Conservation (phyloP, 768 basidiomycete species). For the Agaricus sinodeliciosus region DNA sequence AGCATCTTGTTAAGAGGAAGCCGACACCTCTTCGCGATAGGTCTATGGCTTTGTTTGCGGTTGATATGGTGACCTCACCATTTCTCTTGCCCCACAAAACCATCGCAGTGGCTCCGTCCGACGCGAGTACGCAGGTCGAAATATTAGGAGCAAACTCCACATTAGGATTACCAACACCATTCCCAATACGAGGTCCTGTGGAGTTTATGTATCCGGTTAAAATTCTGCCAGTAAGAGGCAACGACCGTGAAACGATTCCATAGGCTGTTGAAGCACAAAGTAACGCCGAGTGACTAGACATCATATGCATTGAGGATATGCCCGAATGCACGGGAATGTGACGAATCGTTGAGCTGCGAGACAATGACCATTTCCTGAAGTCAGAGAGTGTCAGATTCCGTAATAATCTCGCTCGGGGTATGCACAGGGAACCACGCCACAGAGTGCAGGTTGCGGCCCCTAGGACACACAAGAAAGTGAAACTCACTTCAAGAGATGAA, state of each 20-base stretch:
- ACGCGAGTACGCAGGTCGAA: conserved; percentile 48
- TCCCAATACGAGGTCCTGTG: conserved; percentile 46
- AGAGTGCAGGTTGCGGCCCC: not conserved
- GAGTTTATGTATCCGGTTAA: conserved; percentile 66
- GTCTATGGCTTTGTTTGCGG: conserved; percentile 55
- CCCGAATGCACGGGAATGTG: conserved; percentile 58
- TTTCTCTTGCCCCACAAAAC: conserved; percentile 69
- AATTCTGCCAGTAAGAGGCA: conserved; percentile 63
- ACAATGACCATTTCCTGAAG: conserved; percentile 63
- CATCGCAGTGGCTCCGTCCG: conserved; percentile 59
- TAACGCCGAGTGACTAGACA: conserved; percentile 50
- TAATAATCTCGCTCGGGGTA: not conserved
- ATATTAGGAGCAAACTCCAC: conserved; percentile 68
- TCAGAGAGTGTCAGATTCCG: not conserved
- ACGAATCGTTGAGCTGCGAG: conserved; percentile 50
- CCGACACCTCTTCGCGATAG: conserved; percentile 32
- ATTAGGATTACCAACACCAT: conserved; percentile 69
- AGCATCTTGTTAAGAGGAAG: conserved; percentile 41
- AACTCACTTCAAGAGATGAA: conserved; percentile 46
- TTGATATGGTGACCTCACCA: conserved; percentile 61
- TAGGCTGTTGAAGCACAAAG: conserved; percentile 59
- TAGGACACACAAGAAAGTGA: not conserved
- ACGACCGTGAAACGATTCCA: conserved; percentile 67
- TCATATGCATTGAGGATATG: conserved; percentile 53
- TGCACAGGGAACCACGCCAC: not conserved